A percentile compares a stretch with the other conserved stretches of the same genome.
Conservation (phyloP, 257 asterid genomes). For the Capsicum pubescens region DNA sequence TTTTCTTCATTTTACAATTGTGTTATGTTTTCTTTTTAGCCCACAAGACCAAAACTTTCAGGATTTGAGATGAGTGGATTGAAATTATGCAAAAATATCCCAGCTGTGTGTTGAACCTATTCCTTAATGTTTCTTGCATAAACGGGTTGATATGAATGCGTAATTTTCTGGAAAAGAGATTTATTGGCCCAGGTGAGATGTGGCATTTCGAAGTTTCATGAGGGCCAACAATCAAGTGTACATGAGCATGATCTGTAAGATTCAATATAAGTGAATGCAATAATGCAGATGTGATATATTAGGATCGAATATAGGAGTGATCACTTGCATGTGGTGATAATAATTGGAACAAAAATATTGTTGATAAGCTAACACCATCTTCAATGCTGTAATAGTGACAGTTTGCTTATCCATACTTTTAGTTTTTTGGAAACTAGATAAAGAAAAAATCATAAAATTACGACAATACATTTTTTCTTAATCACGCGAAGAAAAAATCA, state of each 20-base stretch:
- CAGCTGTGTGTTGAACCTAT: background rate
- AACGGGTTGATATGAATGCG: background rate
- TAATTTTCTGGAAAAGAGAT: background rate
- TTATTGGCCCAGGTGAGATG: too few species aligned
- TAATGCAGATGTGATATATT: background rate
- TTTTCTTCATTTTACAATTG: background rate
- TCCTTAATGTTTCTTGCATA: background rate
- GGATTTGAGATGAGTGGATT: background rate
- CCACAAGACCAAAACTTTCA: background rate
- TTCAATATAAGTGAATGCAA: background rate
- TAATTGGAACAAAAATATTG: background rate
- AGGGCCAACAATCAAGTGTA: background rate
- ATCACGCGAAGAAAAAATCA: too few species aligned
- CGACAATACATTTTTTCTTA: too few species aligned
- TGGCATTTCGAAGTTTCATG: background rate
- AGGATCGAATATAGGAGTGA: background rate
- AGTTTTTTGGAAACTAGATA: too few species aligned
- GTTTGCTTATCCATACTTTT: constrained; percentile 24
- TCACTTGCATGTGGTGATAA: background rate
- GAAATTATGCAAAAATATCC: background rate
- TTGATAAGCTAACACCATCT: background rate
- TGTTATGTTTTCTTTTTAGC: background rate
- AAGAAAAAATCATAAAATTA: too few species aligned
- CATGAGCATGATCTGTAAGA: background rate
- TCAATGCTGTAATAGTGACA: background rate